Evolutionary conservation across 768 basidiomycete genomes (phyloP).

Genomic region (Leccinum sublutescens): DNA sequence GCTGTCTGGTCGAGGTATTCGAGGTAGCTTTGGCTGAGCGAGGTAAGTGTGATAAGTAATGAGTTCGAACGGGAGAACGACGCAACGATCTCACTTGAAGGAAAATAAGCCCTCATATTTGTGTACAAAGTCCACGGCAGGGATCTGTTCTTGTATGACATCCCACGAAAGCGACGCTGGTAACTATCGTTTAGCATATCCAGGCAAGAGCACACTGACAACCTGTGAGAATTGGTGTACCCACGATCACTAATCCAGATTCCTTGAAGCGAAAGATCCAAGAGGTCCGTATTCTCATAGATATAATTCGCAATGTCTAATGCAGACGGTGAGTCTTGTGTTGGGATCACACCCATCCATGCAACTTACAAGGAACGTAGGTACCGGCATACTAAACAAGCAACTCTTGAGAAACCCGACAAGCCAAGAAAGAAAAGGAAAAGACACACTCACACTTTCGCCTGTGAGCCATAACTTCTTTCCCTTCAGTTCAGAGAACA

Average conservation of each 20-base stretch:
- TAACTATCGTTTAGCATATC: not conserved
- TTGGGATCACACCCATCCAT: constrained; percentile 27
- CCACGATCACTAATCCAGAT: constrained; percentile 73
- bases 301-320: constrained; percentile 76
- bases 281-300: constrained; percentile 49
- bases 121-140: constrained; percentile 72
- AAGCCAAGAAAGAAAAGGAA: not conserved
- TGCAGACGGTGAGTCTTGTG: not conserved
- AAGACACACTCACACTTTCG: constrained; percentile 58
- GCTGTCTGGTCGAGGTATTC: constrained; percentile 53
- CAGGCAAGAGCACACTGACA: not conserved
- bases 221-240: constrained; percentile 18
- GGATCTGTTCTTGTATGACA: constrained; percentile 66
- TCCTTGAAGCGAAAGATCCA: constrained; percentile 63
- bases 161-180: constrained; percentile 59
- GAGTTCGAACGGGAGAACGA: not conserved
- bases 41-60: not conserved
- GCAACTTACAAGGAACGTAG: constrained; percentile 56
- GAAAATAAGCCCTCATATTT: constrained; percentile 69
- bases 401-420: not conserved
- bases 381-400: constrained; percentile 62
- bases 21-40: constrained; percentile 64
- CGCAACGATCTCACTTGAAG: constrained; percentile 52
- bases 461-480: constrained; percentile 71
- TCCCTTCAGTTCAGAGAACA: constrained; percentile 70